Evolutionary conservation across 2,329 filamentous ascomycete genomes (phyloP), one percentile per base, ranked within the genome.

Genomic region (Escovopsis sp.): DNA sequence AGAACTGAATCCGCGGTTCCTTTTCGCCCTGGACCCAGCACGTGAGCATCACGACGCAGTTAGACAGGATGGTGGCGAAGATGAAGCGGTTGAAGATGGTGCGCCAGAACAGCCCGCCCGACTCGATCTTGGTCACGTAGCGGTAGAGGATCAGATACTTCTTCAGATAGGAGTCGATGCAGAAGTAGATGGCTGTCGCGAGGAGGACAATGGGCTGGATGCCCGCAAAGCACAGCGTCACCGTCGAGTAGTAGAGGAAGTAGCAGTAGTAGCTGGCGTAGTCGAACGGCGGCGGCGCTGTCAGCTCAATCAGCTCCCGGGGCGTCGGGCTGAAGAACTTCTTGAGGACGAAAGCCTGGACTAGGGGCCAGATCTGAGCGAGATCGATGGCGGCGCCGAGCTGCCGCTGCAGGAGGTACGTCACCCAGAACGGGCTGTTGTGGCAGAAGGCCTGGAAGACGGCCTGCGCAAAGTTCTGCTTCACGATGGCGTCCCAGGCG

Each of bases 251-350:
- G 64, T 85, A 98, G 28, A 96, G 69, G 62, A 95, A 95, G 60
- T 94, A 96, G 61, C 95, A 96, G 72, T 95, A 98, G 65, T 96
- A 96, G 52, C 78, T 86, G 45, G 91, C 86, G 56, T 95, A 96
- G 52, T 96, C 88, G 59, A 98, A 95, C 0, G 85, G 70, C 2
- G 85, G 88, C 1, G 91, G 91, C 4, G 91, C 91, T 1, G 88
- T 94, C 55, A 91, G 75, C 59, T 94, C 85, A 51, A 96, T 96
- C 51, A 91, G 69, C 59, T 94, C 82, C 51, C 91, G 75, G 5
- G 91, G 91, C 3, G 91, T 96, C 3, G 89, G 89, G 47, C 77
- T 82, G 26, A 85, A 74, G 54, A 95, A 91, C 43, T 81, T 89
- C 57, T 86, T 81, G 47, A 81, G 75, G 59, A 91, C 83, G 55